Evolutionary conservation across 805 yeast genomes (phyloP), one percentile per base, ranked within the genome.

Genomic region (Groenewaldozyma salmanticensis): DNA sequence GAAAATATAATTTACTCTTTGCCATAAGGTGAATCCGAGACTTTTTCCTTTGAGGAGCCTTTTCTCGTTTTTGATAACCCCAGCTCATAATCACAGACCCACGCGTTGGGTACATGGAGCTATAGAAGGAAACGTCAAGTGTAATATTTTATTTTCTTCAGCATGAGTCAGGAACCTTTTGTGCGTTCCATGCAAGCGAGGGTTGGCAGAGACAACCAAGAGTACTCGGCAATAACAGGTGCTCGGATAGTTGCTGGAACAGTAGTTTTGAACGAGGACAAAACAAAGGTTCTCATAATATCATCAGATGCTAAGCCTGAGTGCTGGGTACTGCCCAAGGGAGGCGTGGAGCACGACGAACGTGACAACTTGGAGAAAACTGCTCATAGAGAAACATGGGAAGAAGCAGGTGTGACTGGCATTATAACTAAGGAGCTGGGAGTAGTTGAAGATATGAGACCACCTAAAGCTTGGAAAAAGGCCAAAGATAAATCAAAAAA

Each of bases 211-310:
- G 29, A 24, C 13, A 24, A 5, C n/a, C 13, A 13, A 53, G 64
- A 78, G 45, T 74, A 81, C 65, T 65, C 79, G 48, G 48, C 69
- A 46, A 43, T 57, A 1, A 68, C 78, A 0, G 94, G 94, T 2
- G 86, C 95, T 1, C 68, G 98, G 31, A 60, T 92, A 49, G 96
- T 92, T 5, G 96, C 97, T 3, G 98, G 98, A 0, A 83, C 95
- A 50, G 73, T 92, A 7, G 79, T 90, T 20, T 62, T 90, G 37
- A 75, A 78, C 51, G 57, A 60, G 1, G 66, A 70, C 21, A 72
- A 69, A 42, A 69, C 68, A 21, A 71, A 77, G 51, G 87, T 90
- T 16, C 70, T 92, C 6, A 73, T 92, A 77, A 74, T 92, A 19
- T 72, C 82, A 42, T 84, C 96, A 1, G 68, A 81, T 11, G 78